Percentiles rank a stretch among this genome's conserved stretches.
Conservation (phyloP, 2,329 filamentous ascomycete species). For the Pyrenochaeta sp. region DNA sequence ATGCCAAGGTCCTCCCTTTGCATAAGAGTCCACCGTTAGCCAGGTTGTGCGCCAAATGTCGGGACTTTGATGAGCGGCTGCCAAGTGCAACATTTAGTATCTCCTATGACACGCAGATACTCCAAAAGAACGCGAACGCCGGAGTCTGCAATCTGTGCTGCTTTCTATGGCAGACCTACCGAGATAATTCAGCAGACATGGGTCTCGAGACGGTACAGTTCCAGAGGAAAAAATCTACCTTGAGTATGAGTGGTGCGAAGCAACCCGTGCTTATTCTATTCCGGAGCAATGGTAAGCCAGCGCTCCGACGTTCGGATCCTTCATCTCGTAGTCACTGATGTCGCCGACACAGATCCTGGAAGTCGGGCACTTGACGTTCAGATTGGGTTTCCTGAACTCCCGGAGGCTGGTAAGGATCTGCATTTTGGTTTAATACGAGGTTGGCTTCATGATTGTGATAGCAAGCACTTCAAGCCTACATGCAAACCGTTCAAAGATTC, state of each 20-base stretch:
- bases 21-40: not conserved
- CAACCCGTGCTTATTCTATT: not conserved
- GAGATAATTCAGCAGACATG: not conserved
- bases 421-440: conserved; percentile 14
- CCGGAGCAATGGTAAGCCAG: not conserved
- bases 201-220: not conserved
- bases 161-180: not conserved
- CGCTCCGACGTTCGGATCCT: not conserved
- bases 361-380: conserved; percentile 8
- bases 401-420: conserved; percentile 5
- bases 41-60: not conserved
- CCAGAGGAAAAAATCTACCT: not conserved
- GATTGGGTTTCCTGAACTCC: conserved; percentile 14
- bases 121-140: not conserved
- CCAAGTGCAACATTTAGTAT: not conserved
- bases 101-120: not conserved
- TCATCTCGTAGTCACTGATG: not conserved
- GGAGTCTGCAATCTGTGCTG: not conserved
- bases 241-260: not conserved
- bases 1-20: not conserved
- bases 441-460: conserved; percentile 23
- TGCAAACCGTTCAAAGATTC: not conserved
- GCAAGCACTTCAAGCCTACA: not conserved
- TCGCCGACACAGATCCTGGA: not conserved
- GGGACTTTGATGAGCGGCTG: not conserved